Percentiles rank a stretch among this genome's conserved stretches.
These are phyloP conservation scores for Oryza glumipatula DNA, from an alignment of 176 grass and related monocot species.

Conservation along the genomic window DNA sequence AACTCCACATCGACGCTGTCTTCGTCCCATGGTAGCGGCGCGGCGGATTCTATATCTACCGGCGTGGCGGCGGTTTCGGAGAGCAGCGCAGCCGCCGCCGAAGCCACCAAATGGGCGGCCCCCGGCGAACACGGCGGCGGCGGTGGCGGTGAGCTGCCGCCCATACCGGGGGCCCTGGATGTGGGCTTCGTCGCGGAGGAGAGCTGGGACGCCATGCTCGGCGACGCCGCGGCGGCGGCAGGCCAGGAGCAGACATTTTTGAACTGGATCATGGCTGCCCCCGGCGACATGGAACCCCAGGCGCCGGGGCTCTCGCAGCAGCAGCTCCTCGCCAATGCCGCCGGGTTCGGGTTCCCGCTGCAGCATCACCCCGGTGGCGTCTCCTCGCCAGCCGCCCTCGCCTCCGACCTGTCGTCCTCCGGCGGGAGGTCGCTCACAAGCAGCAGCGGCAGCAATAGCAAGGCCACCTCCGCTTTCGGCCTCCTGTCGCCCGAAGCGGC, in stretches of 20 bases:
- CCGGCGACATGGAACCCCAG: constrained; percentile 52
- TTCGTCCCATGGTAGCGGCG: constrained; percentile 80
- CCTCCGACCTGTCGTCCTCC: constrained; percentile 39
- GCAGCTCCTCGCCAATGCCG: constrained; percentile 50
- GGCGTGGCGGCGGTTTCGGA: constrained; percentile 78
- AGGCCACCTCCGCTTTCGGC: constrained; percentile 41
- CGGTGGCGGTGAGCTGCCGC: constrained; percentile 60
- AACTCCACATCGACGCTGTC: constrained; percentile 76
- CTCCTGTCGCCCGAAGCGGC: constrained; percentile 36
- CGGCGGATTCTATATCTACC: constrained; percentile 42
- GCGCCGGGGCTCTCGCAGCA: constrained; percentile 40
- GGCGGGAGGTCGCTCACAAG: constrained; percentile 38
- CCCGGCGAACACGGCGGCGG: constrained; percentile 11
- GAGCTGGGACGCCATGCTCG: constrained; percentile 78
- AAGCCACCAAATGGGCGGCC: constrained; percentile 49
- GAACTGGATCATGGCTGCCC: constrained; percentile 86
- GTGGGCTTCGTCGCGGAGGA: constrained; percentile 48
- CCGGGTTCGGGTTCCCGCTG: constrained; percentile 56
- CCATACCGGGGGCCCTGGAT: constrained; percentile 59
- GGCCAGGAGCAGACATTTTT: constrained; percentile 86
- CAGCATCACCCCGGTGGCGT: constrained; percentile 47
- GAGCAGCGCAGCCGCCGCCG: constrained; percentile 47
- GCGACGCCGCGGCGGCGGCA: constrained; percentile 32
- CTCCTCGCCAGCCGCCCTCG: not conserved
- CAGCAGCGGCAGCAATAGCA: constrained; percentile 35